Evolutionary conservation across 108 stramenopile species (phyloP), one percentile per base, ranked within the genome.

Genomic region (Chaetoceros tenuissimus): DNA sequence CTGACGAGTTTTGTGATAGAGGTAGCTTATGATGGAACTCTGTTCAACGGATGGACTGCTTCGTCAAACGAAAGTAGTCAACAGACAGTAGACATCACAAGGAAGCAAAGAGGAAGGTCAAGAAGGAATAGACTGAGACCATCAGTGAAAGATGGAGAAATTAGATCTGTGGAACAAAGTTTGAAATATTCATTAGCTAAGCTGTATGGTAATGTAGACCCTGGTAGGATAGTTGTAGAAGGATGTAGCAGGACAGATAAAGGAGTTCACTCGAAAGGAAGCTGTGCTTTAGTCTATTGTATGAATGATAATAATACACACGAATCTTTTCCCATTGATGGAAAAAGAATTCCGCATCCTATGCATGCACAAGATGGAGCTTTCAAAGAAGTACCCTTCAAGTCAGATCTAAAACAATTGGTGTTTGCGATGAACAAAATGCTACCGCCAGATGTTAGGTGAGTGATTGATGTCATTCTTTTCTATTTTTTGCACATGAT

Each of bases 211-310:
- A 75, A 87, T 59, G 67, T 92, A 34, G 63, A 82, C 61, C 73
- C 75, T 29, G 31, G 66, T 7, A 53, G 62, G 23, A 73, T 92
- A 7, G 60, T 76, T 0, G 72, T 92, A 25, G 87, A 88, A 60
- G 80, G 85, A 22, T 88, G 83, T 57, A 84, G 82, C 55, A 78
- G 87, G 1, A 88, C 86, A 26, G 91, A 92, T 68, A 74, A 72
- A 27, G 90, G 91, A 13, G 87, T 92, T 43, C 91, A 92, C 63
- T 82, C 85, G 16, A 57, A 44, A 21, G 68, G 75, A 13, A 67
- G 79, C 72, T 64, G 87, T 22, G 87, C 87, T 0, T 82, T 81
- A 47, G 55, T 88, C 18, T 92, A 87, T 53, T 82, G 87, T 31
- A 43, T 73, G 25, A 31, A 64, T 53, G 43, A 47, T 28, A 29